Conservation (phyloP, 805 yeast genomes). For the Metschnikowia similis region DNA sequence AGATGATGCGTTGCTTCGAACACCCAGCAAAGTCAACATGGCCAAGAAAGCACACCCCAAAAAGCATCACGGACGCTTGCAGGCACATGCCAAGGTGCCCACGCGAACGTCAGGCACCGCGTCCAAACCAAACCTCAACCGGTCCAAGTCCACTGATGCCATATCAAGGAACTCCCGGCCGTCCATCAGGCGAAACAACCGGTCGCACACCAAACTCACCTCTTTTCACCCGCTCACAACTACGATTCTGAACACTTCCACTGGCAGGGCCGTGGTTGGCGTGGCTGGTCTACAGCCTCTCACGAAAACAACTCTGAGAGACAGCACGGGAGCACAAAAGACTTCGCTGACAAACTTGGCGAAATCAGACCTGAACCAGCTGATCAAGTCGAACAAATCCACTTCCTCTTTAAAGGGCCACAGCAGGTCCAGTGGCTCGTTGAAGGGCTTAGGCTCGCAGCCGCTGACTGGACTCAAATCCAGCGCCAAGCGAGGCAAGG, state of each 20-base stretch:
- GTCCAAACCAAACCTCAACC: constrained; percentile 26
- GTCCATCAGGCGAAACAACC: constrained; percentile 28
- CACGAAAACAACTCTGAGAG: constrained; percentile 16
- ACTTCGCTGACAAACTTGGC: constrained; percentile 6
- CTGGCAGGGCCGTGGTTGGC: constrained; percentile 6
- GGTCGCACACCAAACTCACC: constrained; percentile 34
- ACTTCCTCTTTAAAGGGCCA: constrained; percentile 31
- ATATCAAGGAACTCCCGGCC: constrained; percentile 23
- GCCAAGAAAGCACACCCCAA: constrained; percentile 5
- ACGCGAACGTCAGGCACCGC: constrained; percentile 8
- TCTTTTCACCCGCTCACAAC: constrained; percentile 16
- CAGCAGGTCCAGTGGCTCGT: constrained; percentile 8
- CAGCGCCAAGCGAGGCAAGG: constrained; percentile 35
- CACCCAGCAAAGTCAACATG: neutral
- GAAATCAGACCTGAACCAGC: constrained; percentile 15
- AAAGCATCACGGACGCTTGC: constrained; percentile 13
- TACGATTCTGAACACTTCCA: constrained; percentile 15
- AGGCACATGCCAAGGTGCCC: constrained; percentile 12
- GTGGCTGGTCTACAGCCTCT: constrained; percentile 12
- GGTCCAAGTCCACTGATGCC: constrained; percentile 42
- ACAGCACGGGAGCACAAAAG: constrained; percentile 11
- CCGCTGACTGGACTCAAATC: constrained; percentile 29
- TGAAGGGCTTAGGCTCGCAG: constrained; percentile 6
- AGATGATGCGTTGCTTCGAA: neutral
- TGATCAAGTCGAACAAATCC: constrained; percentile 29